Evolutionary conservation across 305 asterid genomes (phyloP), one percentile per base, ranked within the genome.

Genomic region (Fraxinus albicans): DNA sequence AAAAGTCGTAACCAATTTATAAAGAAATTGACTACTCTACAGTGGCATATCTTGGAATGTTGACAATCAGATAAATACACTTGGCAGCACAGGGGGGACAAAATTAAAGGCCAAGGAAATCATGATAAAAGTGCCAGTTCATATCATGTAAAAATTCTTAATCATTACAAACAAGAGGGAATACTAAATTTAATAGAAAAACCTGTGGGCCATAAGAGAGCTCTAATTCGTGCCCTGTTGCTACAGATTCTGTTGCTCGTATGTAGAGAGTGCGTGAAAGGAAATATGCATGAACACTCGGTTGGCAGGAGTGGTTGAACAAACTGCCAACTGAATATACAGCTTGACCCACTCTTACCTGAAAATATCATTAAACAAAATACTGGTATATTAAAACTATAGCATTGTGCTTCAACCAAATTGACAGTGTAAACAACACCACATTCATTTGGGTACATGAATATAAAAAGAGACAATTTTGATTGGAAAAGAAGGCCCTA

Each of bases 191-290:
- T 58, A 82, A 40, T 42, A 84, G 12, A 42, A 65, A 73, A 80
- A 96, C 98, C 99, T 94, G 98, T 77, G 98, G 97, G 53, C 99
- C 99, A 87, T 96, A 96, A 25, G 97, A 94, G 83, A 94, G 86
- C 89, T 96, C 98, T 85, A 96, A 86, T 34, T 94, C 92, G 40
- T 89, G 87, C 84, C 97, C 97, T 60, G 90, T 90, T 23, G 88
- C 70, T 38, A 95, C 79, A 88, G 82, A 85, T 83, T 96, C 95
- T 73, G 98, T 93, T 82, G 95, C 90, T 84, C 94, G 94, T 83
- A 96, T 74, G 86, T 89, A 90, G 77, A 95, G 93, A 82, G 95
- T 91, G 40, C 98, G 98, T n/a, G 98, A 92, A 87, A 90, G 87
- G 86, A 95, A 96, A 90, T 95, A 93, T 23, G 95, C 91, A 31